Evolutionary conservation across 208 protist genomes (phyloP).

Genomic region (Strigomonas culicis): DNA sequence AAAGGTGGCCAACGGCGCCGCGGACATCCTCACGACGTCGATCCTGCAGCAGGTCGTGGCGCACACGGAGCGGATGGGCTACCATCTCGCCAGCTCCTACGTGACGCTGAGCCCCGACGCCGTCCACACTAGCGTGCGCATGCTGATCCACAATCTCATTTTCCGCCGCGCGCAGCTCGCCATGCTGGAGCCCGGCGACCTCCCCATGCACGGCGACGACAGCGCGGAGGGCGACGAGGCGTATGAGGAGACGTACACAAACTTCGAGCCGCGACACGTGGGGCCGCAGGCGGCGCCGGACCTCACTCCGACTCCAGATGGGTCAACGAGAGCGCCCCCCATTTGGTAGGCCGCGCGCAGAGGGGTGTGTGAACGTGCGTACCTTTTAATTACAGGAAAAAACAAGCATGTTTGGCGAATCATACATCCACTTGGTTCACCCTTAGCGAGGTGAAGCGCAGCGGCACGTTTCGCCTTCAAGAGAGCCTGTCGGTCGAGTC

Average conservation of each 20-base stretch:
- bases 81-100: constrained; percentile 70
- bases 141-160: constrained; percentile 85
- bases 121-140: constrained; percentile 83
- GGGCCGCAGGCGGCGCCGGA: constrained; percentile 44
- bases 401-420: neutral
- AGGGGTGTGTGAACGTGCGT: neutral
- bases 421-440: neutral
- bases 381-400: neutral
- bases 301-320: constrained; percentile 26
- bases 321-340: constrained; percentile 20
- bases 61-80: constrained; percentile 82
- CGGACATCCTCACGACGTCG: constrained; percentile 79
- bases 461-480: neutral
- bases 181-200: constrained; percentile 37
- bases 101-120: constrained; percentile 83
- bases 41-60: constrained; percentile 80
- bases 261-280: constrained; percentile 54
- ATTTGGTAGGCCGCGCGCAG: constrained; percentile 21
- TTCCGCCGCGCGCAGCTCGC: constrained; percentile 60
- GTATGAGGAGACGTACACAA: constrained; percentile 67
- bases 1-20: constrained; percentile 81
- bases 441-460: neutral
- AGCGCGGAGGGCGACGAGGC: constrained; percentile 20
- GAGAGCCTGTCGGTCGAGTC: too few relatives aligned
- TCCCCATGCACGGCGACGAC: neutral